Evolutionary conservation across 2,329 filamentous ascomycete genomes (phyloP).

Genomic region (Arthrobotrys conoides): DNA sequence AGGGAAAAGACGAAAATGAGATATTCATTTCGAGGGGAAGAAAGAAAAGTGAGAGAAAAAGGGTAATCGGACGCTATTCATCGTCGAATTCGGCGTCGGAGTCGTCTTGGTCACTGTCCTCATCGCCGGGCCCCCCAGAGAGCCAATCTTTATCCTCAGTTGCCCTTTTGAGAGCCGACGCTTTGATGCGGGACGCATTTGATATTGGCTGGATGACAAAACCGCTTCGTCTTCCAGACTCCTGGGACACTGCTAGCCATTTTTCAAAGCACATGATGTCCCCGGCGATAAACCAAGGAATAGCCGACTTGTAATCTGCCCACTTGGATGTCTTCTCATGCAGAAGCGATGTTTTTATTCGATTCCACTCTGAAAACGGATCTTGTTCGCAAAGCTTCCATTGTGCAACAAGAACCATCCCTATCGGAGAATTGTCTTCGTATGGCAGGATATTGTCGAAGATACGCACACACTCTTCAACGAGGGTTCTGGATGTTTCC

Average conservation of each 20-base stretch:
- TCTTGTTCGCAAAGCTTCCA: not conserved
- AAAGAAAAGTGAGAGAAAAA: too few species aligned
- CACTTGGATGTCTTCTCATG: not conserved
- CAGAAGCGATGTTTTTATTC: not conserved
- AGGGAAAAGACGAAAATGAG: too few species aligned
- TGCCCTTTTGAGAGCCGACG: not conserved
- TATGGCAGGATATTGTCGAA: constrained; percentile 24
- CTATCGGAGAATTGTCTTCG: not conserved
- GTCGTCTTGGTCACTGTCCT: not conserved
- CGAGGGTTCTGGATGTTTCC: not conserved
- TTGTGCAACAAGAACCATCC: not conserved
- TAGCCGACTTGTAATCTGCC: not conserved
- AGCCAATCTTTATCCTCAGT: not conserved
- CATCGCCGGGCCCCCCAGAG: not conserved
- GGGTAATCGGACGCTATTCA: too few species aligned
- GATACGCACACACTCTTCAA: constrained; percentile 4
- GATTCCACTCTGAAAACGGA: constrained; percentile 15
- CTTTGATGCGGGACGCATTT: not conserved
- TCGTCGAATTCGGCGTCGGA: not conserved
- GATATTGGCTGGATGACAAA: constrained; percentile 1
- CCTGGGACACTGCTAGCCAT: not conserved
- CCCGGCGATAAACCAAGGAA: constrained; percentile 17
- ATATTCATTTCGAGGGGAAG: too few species aligned
- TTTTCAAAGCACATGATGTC: constrained; percentile 10
- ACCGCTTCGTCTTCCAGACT: constrained; percentile 2